Base-by-base conservation (phyloP, 2,329 filamentous ascomycete genomes). In the Macrophomina pseudophaseolina region DNA sequence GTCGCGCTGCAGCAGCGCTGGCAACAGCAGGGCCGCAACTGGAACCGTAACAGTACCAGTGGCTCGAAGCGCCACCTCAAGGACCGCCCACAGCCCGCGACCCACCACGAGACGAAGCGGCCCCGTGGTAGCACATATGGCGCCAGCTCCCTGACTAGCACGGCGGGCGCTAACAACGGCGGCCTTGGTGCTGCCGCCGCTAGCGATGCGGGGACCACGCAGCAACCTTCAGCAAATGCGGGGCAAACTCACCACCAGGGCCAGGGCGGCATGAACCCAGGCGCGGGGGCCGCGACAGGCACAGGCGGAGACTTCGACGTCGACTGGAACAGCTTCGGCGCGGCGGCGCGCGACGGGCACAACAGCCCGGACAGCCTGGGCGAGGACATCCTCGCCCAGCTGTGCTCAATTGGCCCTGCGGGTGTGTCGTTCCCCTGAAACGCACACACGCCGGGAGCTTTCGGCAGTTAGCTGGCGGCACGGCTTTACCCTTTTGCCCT, bases 1-100 rank as follows among this genome's bases (percentile, higher is more conserved):
- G 65, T 66, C 35, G 65, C 65, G 1, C 65, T 66, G 35, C 65
- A 66, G 35, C 65, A 58, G 18, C 49, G 65, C 18, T 66, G 65
- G 65, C 56, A 66, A 5, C 42, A 63, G 5, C 65, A 66, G 14
- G 58, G 48, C 7, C 51, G 28, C 5, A 32, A 38, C 16, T 65
- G 49, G 49, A 38, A 38, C 51, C 23, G 54, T 48, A 48, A 58
- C 48, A 54, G 28, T 28, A 18, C 14, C 3, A 32, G 53, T 8
- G 64, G 64, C 46, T 59, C 48, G 18, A 66, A 66, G 51, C 56
- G 65, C 2, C 38, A 46, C 12, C n/a, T 63, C 30, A 63, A 62
- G 35, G 65, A 66, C 30, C 40, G 56, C 2, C 58, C 65, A 5
- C 35, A 38, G 2, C 35, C 56, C 40, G 49, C 56, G 23, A 52